Evolutionary conservation across 129 eudicot species (phyloP), one percentile per base, ranked within the genome.

Genomic region (Lactuca saligna): DNA sequence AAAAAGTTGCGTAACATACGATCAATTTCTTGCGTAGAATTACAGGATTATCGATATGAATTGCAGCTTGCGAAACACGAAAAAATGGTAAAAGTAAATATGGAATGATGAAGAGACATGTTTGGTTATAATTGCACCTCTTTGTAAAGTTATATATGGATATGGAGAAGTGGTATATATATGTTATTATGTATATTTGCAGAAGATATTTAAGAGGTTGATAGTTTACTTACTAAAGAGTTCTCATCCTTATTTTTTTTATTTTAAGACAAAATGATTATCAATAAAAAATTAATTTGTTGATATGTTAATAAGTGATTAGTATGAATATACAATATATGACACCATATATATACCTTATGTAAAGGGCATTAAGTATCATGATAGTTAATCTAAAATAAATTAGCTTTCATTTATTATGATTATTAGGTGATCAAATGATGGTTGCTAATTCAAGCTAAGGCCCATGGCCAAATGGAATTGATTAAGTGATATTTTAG

Each of bases 1-100:
- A 64, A 66, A 68, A 69, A 59, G 76, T 75, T 72, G 81, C 82
- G 82, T 83, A 64, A 69, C 64, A 57, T 41, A 72, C 56, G 79
- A 64, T 62, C 79, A 76, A 69, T 32, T 35, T 55, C 66, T 73
- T 73, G 83, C 75, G 70, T 82, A 62, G 14, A 58, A 58, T 71
- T 76, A 62, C 73, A 73, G 73, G 81, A 82, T 74, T 77, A 77
- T 77, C 53, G 55, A 67, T 70, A 72, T 69, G 54, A 37, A 70
- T 64, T 60, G 63, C 73, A 49, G 20, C 82, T 83, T 83, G 56
- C 53, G 69, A 64, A 78, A 61, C 48, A 76, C 78, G 58, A 57
- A 71, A 54, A 78, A 54, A 54, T 57, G 64, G 64, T 51, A 61
- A 37, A 53, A 3, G 50, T 29, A 59, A 50, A 60, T 50, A 75